Evolutionary conservation across 2,329 filamentous ascomycete genomes (phyloP).

Genomic region (Botrytis elliptica): DNA sequence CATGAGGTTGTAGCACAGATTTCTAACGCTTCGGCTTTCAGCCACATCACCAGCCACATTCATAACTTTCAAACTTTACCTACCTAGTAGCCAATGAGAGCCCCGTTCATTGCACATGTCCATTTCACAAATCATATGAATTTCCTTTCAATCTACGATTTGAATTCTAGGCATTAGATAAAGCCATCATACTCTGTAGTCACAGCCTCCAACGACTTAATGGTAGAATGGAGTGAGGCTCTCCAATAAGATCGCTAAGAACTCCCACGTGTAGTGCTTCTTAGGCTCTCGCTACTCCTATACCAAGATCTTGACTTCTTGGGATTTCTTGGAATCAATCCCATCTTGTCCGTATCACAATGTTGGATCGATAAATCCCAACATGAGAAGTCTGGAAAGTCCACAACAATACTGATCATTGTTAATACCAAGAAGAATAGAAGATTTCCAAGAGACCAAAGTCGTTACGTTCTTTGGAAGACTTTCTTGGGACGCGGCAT

Average conservation of each 20-base stretch:
- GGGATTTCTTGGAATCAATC: neutral
- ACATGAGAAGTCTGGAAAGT: neutral
- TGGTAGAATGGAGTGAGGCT: neutral
- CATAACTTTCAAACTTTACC: neutral
- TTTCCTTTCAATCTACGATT: neutral
- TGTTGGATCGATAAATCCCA: neutral
- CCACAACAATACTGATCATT: neutral
- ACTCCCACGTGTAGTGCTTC: slow-evolving; percentile 6
- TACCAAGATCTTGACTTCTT: slow-evolving; percentile 12
- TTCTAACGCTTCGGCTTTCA: neutral
- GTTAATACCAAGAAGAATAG: neutral
- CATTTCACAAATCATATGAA: neutral
- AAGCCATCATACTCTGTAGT: neutral
- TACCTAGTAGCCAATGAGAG: neutral
- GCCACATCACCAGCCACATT: neutral
- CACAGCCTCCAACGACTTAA: neutral
- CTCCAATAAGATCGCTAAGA: slow-evolving; percentile 3
- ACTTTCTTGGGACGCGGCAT: neutral
- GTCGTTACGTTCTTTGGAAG: neutral
- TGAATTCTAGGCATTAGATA: neutral
- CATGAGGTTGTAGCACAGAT: neutral
- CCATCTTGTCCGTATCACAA: neutral
- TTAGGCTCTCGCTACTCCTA: neutral
- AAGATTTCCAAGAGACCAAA: neutral
- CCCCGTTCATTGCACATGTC: neutral